A percentile compares a stretch with the other conserved stretches of the same genome.
Evolutionary conservation across 2,329 filamentous ascomycete species (phyloP).

Genomic region (Phoma herbarum): DNA sequence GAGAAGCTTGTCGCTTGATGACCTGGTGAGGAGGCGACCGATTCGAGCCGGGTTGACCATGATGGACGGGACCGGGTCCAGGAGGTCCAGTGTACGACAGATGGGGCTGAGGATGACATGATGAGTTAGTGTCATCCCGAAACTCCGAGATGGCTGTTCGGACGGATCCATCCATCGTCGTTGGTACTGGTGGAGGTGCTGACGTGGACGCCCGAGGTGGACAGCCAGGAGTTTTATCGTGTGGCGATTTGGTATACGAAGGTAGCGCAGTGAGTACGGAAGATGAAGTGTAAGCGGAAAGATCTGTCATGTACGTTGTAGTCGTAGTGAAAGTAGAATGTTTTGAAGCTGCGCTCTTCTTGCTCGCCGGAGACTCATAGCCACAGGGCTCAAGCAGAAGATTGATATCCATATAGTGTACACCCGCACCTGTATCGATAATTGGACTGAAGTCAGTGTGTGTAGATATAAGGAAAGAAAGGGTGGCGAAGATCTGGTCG

Average conservation of each 20-base stretch:
- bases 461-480: no score
- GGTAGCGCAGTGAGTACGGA: conserved; percentile 45
- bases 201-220: conserved; percentile 38
- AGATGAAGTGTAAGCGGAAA: conserved; percentile 48
- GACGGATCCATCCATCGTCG: conserved; percentile 49
- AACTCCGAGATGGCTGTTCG: conserved; percentile 50
- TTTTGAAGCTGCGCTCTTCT: conserved; percentile 53
- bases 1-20: conserved; percentile 50
- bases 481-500: no score
- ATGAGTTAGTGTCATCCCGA: conserved; percentile 52
- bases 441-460: neutral
- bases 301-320: conserved; percentile 46
- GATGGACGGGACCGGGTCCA: conserved; percentile 30
- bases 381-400: conserved; percentile 80
- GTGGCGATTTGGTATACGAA: conserved; percentile 43
- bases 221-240: conserved; percentile 42
- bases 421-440: neutral
- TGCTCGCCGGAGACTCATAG: conserved; percentile 70
- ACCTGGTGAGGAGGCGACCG: conserved; percentile 46
- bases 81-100: conserved; percentile 55
- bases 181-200: conserved; percentile 30
- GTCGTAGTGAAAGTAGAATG: conserved; percentile 52
- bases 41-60: conserved; percentile 37
- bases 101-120: conserved; percentile 48
- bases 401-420: conserved; percentile 92